Evolutionary conservation across 2,329 filamentous ascomycete species (phyloP), one percentile per base, ranked within the genome.

Genomic region (Fusarium transvaalense): DNA sequence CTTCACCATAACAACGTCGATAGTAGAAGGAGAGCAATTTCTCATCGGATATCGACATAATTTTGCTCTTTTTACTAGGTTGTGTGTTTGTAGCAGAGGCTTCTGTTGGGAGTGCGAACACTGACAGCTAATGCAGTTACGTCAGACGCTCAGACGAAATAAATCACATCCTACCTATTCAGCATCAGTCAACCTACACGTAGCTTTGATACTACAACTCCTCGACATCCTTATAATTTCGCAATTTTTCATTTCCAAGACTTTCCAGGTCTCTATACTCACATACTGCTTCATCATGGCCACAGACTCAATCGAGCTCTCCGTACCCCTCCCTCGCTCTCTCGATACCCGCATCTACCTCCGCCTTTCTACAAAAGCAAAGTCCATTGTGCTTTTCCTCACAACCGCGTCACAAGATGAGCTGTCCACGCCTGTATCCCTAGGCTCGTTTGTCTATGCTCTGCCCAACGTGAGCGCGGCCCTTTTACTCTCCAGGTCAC

Each of bases 391-490:
- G 55, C 77, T 91, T n/a, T 88, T 88, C 73, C 79, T 91, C 45
- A 88, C 88, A 1, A 90, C 89, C 0, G 82, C 85, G 5, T 77
- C 84, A 27, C 81, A 82, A 56, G 86, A 87, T 53, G 85, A 88
- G 41, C 77, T 79, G n/a, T 81, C 81, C 14, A 76, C 79, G 10
- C 77, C 83, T 10, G 82, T 86, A 39, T 82, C 86, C 50, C 85
- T 98, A 79, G 95, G 96, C 5, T 97, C 93, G 50, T 95, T 98
- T 76, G 92, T 98, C 45, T 98, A 97, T 77, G 92, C 94, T 4
- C 88, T 99, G 78, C 95, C 96, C 17, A 92, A 97, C 81, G 96
- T 97, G 82, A 73, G 82, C 77, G 15, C 50, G 15, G 62, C 37
- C 29, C 32, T 41, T 38, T 61, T 57, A 7, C 41, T 27, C 56